Evolutionary conservation across 768 basidiomycete species (phyloP).

Genomic region (Leccinum disarticulatum): DNA sequence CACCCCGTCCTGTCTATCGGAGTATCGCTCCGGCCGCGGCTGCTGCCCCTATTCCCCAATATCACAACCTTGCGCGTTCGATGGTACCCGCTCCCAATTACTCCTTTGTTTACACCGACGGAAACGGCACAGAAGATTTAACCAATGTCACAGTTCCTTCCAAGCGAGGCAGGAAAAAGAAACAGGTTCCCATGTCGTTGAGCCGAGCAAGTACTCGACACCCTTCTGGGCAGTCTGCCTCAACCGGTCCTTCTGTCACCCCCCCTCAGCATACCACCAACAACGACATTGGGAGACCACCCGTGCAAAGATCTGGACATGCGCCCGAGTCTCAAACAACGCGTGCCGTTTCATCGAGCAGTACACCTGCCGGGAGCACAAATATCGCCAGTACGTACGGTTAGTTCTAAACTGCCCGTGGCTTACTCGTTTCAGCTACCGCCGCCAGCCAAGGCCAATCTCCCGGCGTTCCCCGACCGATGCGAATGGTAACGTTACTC

Average conservation of each 20-base stretch:
- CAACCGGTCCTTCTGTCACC: neutral
- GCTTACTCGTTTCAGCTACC: slow-evolving; percentile 16
- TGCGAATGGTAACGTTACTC: slow-evolving; percentile 63
- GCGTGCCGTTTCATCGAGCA: slow-evolving; percentile 1
- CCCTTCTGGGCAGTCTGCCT: slow-evolving; percentile 7
- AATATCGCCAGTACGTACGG: slow-evolving; percentile 35
- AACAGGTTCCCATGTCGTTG: neutral
- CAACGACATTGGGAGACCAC: slow-evolving; percentile 1
- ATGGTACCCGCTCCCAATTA: slow-evolving; percentile 5
- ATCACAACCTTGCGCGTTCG: neutral
- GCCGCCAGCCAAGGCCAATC: slow-evolving; percentile 10
- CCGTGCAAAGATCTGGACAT: slow-evolving; percentile 5
- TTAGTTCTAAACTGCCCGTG: neutral
- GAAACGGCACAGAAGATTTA: slow-evolving; percentile 1
- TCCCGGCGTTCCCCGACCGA: slow-evolving; percentile 17
- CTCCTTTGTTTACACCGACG: slow-evolving; percentile 1
- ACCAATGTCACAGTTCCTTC: neutral
- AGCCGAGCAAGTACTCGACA: slow-evolving; percentile 9
- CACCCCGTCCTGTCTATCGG: slow-evolving; percentile 33
- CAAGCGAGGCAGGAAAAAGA: slow-evolving; percentile 19
- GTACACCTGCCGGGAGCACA: slow-evolving; percentile 28
- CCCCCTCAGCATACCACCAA: slow-evolving; percentile 9
- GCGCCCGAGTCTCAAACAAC: neutral
- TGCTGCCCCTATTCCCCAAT: neutral
- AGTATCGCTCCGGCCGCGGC: slow-evolving; percentile 34